Evolutionary conservation across 202 grass and related monocot species (phyloP).

Genomic region (Zoysia matrella): DNA sequence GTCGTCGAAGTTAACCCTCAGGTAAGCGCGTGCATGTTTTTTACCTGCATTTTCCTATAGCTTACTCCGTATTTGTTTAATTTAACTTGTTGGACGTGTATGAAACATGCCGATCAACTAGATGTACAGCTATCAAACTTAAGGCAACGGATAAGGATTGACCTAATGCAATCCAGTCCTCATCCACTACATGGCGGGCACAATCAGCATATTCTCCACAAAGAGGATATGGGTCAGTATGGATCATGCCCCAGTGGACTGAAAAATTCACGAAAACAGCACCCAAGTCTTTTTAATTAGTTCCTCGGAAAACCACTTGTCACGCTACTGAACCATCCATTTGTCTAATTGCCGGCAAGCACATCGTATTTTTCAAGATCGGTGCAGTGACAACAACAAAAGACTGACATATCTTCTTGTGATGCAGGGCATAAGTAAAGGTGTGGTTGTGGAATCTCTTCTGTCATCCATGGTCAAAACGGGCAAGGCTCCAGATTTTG

Average conservation of each 20-base stretch:
- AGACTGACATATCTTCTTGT: slow-evolving; percentile 7
- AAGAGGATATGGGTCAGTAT: slow-evolving; percentile 28
- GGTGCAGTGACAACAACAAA: background rate
- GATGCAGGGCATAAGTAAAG: slow-evolving; percentile 97
- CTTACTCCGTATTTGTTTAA: slow-evolving; percentile 15
- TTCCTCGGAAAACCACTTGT: slow-evolving; percentile 18
- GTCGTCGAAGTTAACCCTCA: slow-evolving; percentile 96
- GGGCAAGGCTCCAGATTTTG: slow-evolving; percentile 70
- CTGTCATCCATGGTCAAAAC: slow-evolving; percentile 62
- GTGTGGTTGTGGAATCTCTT: slow-evolving; percentile 70
- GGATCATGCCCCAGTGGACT: slow-evolving; percentile 46
- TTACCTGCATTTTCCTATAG: background rate
- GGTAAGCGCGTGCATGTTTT: slow-evolving; percentile 57
- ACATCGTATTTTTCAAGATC: background rate
- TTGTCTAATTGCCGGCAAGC: slow-evolving; percentile 31
- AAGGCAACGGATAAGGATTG: slow-evolving; percentile 65
- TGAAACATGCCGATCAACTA: slow-evolving; percentile 42
- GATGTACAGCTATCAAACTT: slow-evolving; percentile 48
- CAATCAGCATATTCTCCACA: slow-evolving; percentile 49
- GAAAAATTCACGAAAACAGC: slow-evolving; percentile 27
- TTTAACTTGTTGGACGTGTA: slow-evolving; percentile 18
- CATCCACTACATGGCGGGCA: slow-evolving; percentile 51
- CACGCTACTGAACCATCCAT: slow-evolving; percentile 24
- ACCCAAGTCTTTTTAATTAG: background rate
- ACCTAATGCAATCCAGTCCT: slow-evolving; percentile 52